Percentiles rank a stretch among this genome's conserved stretches.
phyloP scores from a whole-genome alignment of 805 yeast species.

The Blastobotrys chiropterorum region DNA sequence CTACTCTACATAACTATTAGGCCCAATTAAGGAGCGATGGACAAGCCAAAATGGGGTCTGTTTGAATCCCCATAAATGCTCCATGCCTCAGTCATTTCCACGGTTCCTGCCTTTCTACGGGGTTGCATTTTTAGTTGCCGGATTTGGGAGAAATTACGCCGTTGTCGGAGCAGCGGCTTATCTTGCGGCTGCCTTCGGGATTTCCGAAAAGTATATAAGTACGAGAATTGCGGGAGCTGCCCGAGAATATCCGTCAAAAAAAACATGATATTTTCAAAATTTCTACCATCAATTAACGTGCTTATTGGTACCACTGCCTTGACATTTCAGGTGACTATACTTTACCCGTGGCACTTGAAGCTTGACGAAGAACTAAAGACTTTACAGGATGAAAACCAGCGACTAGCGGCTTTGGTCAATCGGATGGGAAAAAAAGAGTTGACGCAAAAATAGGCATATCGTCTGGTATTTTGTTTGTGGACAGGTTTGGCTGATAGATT shows the following conservation, averaged over 20 bases:
- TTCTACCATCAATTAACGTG: conserved; percentile 14
- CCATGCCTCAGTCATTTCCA: too few relatives aligned
- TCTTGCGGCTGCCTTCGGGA: background rate
- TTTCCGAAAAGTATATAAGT: background rate
- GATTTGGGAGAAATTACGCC: background rate
- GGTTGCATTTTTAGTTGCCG: too few relatives aligned
- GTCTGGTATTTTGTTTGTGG: too few relatives aligned
- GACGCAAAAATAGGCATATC: background rate
- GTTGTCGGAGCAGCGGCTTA: background rate
- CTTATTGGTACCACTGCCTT: conserved; percentile 18
- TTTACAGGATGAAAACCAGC: conserved; percentile 14
- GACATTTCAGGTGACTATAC: conserved; percentile 13
- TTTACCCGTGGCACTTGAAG: conserved; percentile 17
- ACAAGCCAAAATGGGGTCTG: too few relatives aligned
- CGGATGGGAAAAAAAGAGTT: conserved; percentile 4
- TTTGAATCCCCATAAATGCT: too few relatives aligned
- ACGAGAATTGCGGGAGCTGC: background rate
- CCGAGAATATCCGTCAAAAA: background rate
- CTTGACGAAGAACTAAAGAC: conserved; percentile 15
- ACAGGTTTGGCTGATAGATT: background rate
- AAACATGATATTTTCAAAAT: conserved; percentile 12
- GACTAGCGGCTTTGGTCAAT: conserved; percentile 11
- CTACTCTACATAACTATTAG: too few relatives aligned
- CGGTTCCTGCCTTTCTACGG: too few relatives aligned
- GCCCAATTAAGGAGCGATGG: too few relatives aligned